phyloP scores from a whole-genome alignment of 2,329 filamentous ascomycete genomes.

The Aspergillus intermedius region DNA sequence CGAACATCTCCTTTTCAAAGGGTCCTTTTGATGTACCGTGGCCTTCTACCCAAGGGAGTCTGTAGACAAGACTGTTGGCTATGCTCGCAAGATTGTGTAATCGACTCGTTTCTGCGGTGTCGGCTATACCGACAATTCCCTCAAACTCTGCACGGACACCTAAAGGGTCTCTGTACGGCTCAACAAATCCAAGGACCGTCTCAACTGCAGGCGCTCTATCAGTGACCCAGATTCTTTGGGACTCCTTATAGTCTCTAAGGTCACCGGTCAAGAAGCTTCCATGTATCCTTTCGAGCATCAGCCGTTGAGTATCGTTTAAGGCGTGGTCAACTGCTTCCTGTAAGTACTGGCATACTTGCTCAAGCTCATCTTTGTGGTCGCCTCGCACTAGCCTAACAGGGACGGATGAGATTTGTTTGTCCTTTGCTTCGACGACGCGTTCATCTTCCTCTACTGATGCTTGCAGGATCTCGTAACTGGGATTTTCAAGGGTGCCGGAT shows the following conservation, averaged over 20 bases:
- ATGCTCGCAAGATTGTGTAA: slow-evolving; percentile 9
- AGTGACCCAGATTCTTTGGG: slow-evolving; percentile 48
- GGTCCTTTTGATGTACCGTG: slow-evolving; percentile 34
- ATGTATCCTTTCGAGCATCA: slow-evolving; percentile 3
- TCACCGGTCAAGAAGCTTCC: slow-evolving; percentile 43
- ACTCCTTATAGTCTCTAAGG: slow-evolving; percentile 44
- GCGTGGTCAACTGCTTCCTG: slow-evolving; percentile 1
- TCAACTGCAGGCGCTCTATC: slow-evolving; percentile 49
- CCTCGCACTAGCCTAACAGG: slow-evolving; percentile 4
- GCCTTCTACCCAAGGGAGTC: slow-evolving; percentile 22
- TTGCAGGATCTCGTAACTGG: slow-evolving; percentile 39
- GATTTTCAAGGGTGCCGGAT: slow-evolving; percentile 11
- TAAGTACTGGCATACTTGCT: slow-evolving; percentile 1
- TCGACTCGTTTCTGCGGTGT: slow-evolving; percentile 15
- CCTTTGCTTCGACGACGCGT: background rate
- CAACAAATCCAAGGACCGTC: slow-evolving; percentile 49
- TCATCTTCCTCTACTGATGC: slow-evolving; percentile 5
- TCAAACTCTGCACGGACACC: slow-evolving; percentile 51
- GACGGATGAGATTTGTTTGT: background rate
- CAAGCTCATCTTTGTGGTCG: slow-evolving; percentile 9
- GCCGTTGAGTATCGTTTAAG: slow-evolving; percentile 1
- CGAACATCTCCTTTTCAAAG: slow-evolving; percentile 17
- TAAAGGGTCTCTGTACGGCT: slow-evolving; percentile 50
- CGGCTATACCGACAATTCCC: slow-evolving; percentile 36
- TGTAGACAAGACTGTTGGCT: slow-evolving; percentile 6